Evolutionary conservation across 225 moss, liverwort and hornwort genomes (phyloP), one percentile per base, ranked within the genome.

Genomic region (Physcomitrellopsis africana): DNA sequence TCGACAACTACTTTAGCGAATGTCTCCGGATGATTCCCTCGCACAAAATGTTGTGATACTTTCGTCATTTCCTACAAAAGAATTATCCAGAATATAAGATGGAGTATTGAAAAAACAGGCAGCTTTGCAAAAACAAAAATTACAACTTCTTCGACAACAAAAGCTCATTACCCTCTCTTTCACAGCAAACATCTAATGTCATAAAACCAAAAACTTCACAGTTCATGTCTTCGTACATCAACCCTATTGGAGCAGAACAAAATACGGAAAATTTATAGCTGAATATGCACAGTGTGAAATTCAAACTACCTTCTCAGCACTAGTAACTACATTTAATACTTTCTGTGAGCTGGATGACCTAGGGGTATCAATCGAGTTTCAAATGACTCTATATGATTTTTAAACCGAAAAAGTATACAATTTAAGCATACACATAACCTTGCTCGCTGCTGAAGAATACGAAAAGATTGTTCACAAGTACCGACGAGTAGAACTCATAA

Each of bases 41-140:
- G 92, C 63, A 95, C 81, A 72, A 86, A 99, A 81, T 99, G 89
- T 55, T 93, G 79, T 58, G 99, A 99, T 44, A 86, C 92, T 85
- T 90, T 99, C 68, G 90, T 76, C 76, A 99, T 84, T 87, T 99
- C 99, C 99, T 99, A 76, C 83, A 84, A 18, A 78, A 37, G 72
- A 67, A 0, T 44, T 16, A 60, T 47, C 52, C n/a, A 7, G 29
- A 70, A 65, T 43, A 20, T 81, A 2, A 37, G 32, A 37, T 32
- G 70, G 11, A 77, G 15, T 15, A 52, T 8, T 72, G 51, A 18
- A 49, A 64, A 41, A 46, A 37, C 0, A 63, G 55, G 19, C 46
- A 57, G 49, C 20, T 22, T 22, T 58, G 58, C 17, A 37, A 52
- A 59, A 37, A 18, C 8, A 22, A 13, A 22, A 10, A 22, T 22